Evolutionary conservation across 1,284 basidiomycete species (phyloP).

Genomic region (Leccinum pallidistipes): DNA sequence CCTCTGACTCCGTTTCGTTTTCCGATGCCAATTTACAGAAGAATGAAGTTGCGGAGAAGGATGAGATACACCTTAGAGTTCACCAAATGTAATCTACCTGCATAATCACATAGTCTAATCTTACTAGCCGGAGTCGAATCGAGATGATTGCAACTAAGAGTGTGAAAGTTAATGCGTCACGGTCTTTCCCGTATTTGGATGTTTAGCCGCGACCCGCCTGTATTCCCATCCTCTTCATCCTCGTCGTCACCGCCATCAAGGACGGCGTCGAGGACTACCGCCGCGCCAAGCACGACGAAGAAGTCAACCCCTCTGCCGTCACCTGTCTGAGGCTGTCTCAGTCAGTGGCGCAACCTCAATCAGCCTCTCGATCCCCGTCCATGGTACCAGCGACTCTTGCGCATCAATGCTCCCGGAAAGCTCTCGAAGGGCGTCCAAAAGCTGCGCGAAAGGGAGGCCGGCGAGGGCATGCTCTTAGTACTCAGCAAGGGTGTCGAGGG

Average conservation of each 20-base stretch:
- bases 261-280: slow-evolving; percentile 95
- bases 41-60: slow-evolving; percentile 15
- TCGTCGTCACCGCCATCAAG: slow-evolving; percentile 90
- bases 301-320: slow-evolving; percentile 88
- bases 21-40: slow-evolving; percentile 41
- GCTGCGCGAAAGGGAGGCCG: slow-evolving; percentile 81
- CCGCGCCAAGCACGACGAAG: slow-evolving; percentile 82
- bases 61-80: slow-evolving; percentile 32
- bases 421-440: slow-evolving; percentile 86
- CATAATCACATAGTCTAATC: slow-evolving; percentile 26
- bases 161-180: slow-evolving; percentile 5
- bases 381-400: slow-evolving; percentile 73
- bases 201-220: slow-evolving; percentile 80
- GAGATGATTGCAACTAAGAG: no score
- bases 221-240: slow-evolving; percentile 86
- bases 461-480: slow-evolving; percentile 62
- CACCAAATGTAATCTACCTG: slow-evolving; percentile 33
- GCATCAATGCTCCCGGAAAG: slow-evolving; percentile 66
- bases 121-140: background rate
- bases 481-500: slow-evolving; percentile 53
- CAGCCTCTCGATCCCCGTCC: slow-evolving; percentile 76
- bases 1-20: slow-evolving; percentile 33
- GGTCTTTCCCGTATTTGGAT: slow-evolving; percentile 92
- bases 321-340: slow-evolving; percentile 62
- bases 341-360: slow-evolving; percentile 89